Conservation (phyloP, 2,329 filamentous ascomycete genomes). For the Coniella vitis region DNA sequence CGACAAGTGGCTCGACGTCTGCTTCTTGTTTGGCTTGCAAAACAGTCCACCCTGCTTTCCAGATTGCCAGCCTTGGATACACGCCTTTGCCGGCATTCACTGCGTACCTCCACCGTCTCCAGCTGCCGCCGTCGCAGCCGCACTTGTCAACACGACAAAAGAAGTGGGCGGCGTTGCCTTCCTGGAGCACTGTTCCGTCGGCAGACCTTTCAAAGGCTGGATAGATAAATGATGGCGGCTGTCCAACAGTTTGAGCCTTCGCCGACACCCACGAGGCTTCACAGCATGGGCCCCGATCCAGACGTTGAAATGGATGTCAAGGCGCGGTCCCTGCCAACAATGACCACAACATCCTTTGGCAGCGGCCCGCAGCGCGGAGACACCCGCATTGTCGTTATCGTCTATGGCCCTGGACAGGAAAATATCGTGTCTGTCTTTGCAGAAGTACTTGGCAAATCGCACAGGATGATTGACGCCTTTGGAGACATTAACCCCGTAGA, state of each 20-base stretch:
- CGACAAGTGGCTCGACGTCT: background rate
- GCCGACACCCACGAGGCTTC: conserved; percentile 20
- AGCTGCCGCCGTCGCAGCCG: background rate
- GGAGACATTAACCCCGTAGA: conserved; percentile 47
- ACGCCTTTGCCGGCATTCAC: too few relatives aligned
- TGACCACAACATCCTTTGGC: conserved; percentile 31
- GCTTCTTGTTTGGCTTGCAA: background rate
- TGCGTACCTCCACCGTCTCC: too few relatives aligned
- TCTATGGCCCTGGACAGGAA: conserved; percentile 67
- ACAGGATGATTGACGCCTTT: conserved; percentile 51
- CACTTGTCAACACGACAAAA: background rate
- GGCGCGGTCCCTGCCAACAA: conserved; percentile 24
- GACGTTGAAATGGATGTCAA: conserved; percentile 28
- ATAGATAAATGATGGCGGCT: conserved; percentile 8
- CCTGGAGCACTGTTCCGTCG: background rate
- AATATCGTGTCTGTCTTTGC: conserved; percentile 69
- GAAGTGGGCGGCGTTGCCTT: background rate
- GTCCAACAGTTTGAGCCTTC: conserved; percentile 21
- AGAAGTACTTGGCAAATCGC: conserved; percentile 71
- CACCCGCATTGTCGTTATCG: conserved; percentile 54
- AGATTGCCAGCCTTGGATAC: background rate
- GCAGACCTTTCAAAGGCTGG: background rate
- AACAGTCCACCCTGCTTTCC: background rate
- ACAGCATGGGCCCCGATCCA: conserved; percentile 22
- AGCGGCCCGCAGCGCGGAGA: conserved; percentile 46